Conservation (phyloP, 2,329 filamentous ascomycete species). For the Venturia nashicola region DNA sequence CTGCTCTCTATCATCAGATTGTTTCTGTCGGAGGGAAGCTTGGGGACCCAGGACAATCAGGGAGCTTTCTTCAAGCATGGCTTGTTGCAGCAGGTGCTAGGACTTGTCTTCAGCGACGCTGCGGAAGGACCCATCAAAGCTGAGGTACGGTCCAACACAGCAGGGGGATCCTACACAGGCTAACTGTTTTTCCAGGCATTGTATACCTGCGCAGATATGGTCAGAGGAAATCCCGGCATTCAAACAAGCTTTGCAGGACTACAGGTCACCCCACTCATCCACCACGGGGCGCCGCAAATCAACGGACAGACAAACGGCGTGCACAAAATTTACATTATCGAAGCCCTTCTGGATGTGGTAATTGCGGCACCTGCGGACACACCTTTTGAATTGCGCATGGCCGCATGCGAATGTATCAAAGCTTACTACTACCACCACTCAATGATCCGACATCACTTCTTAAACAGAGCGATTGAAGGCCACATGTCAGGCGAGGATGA, state of each 20-base stretch:
- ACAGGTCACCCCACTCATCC: slow-evolving; percentile 54
- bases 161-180: background rate
- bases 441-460: slow-evolving; percentile 73
- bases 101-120: slow-evolving; percentile 64
- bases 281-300: slow-evolving; percentile 23
- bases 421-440: slow-evolving; percentile 79
- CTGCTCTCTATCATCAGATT: slow-evolving; percentile 75
- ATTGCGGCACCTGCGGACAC: slow-evolving; percentile 50
- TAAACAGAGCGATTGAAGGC: slow-evolving; percentile 78
- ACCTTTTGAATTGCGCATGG: slow-evolving; percentile 68
- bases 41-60: slow-evolving; percentile 74
- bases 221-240: slow-evolving; percentile 63
- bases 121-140: slow-evolving; percentile 69
- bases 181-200: slow-evolving; percentile 46
- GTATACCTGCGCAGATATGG: slow-evolving; percentile 74
- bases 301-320: slow-evolving; percentile 37
- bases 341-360: slow-evolving; percentile 75
- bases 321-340: slow-evolving; percentile 73
- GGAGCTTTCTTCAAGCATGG: slow-evolving; percentile 73
- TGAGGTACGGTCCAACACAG: slow-evolving; percentile 44
- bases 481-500: slow-evolving; percentile 67
- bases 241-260: slow-evolving; percentile 87
- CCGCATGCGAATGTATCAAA: slow-evolving; percentile 82
- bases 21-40: slow-evolving; percentile 71
- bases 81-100: slow-evolving; percentile 65